Evolutionary conservation across 2,329 filamentous ascomycete species (phyloP).

Genomic region (Cladobotryum mycophilum): DNA sequence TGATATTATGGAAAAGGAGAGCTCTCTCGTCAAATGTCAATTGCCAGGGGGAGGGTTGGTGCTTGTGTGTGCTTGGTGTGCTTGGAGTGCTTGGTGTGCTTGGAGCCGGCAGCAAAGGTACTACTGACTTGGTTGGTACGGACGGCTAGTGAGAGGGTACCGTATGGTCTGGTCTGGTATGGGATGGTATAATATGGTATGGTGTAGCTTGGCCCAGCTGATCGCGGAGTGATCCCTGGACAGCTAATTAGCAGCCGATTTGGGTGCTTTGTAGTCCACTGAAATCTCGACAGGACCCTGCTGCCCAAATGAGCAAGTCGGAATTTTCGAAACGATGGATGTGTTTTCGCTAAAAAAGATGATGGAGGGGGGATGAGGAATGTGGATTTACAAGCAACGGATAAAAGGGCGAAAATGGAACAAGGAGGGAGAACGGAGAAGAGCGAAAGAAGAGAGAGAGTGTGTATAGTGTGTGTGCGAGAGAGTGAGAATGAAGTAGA

Average conservation of each 20-base stretch:
- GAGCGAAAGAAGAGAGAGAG: constrained; percentile 13
- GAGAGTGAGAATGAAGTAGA: constrained; percentile 14
- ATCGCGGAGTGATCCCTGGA: constrained; percentile 25
- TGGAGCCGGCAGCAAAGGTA: not conserved
- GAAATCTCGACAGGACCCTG: not conserved
- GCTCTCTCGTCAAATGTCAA: constrained; percentile 17
- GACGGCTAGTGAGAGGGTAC: not conserved
- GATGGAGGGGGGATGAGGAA: constrained; percentile 4
- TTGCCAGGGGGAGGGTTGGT: constrained; percentile 11
- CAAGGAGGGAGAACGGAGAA: constrained; percentile 12
- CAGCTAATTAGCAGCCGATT: constrained; percentile 21
- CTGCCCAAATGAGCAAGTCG: not conserved
- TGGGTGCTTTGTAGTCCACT: constrained; percentile 6
- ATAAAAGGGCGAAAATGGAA: constrained; percentile 2
- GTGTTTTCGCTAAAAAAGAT: constrained; percentile 8
- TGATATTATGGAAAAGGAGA: constrained; percentile 35
- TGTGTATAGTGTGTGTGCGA: too few species aligned
- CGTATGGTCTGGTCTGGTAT: constrained; percentile 10
- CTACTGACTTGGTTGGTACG: not conserved
- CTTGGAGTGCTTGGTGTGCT: not conserved
- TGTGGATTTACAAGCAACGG: not conserved
- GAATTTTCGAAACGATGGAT: constrained; percentile 6
- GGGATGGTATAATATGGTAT: too few species aligned
- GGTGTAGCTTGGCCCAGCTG: constrained; percentile 28
- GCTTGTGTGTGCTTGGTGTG: not conserved